These are phyloP conservation scores for Apiospora kogelbergensis DNA, from an alignment of 2,329 filamentous ascomycete species.

Conservation along the genomic window DNA sequence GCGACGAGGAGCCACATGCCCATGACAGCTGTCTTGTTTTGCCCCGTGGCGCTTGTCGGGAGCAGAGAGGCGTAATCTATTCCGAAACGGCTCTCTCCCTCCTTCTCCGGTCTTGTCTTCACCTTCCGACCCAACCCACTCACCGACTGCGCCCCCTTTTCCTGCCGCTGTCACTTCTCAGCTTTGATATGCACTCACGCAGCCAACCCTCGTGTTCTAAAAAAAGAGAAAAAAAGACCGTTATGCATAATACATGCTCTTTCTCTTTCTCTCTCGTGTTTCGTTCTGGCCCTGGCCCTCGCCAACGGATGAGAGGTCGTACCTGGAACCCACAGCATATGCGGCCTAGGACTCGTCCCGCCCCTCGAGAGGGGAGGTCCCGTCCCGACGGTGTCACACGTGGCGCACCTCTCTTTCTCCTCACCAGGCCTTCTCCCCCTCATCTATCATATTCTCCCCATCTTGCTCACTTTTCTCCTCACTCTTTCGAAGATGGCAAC, in stretches of 20 bases:
- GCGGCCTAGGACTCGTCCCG: background rate
- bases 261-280: background rate
- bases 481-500: background rate
- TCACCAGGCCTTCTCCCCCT: background rate
- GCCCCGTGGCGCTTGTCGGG: background rate
- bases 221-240: background rate
- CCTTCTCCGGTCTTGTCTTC: background rate
- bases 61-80: background rate
- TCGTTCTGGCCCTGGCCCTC: background rate
- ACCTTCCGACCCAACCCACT: background rate
- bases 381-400: constrained; percentile 1
- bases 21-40: background rate
- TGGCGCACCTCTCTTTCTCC: background rate
- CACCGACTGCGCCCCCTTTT: background rate
- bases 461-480: background rate
- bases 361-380: background rate
- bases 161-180: background rate
- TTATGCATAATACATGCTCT: background rate
- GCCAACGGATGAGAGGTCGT: background rate
- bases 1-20: background rate
- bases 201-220: background rate
- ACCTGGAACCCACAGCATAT: background rate
- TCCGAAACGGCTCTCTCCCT: background rate
- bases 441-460: too few species aligned
- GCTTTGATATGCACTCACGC: background rate